Evolutionary conservation across 163 green algal species (phyloP), one percentile per base, ranked within the genome.

Genomic region (Scenedesmus sp.): DNA sequence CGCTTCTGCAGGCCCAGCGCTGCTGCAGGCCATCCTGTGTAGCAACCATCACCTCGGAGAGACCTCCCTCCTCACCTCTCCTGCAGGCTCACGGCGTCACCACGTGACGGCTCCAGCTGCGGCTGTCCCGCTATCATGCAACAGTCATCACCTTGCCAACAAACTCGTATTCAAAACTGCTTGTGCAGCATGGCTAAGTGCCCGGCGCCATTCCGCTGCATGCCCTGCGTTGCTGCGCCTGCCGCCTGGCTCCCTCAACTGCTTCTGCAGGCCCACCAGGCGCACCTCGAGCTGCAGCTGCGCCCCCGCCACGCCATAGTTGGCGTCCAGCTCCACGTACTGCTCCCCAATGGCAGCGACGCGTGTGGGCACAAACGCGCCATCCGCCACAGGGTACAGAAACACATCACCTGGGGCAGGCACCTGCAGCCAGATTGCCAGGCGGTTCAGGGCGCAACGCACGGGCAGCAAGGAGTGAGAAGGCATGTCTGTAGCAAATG

Each of bases 251-350:
- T 9, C 26, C 0, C 16, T 22, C 15, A 72, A n/a, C 30, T 87
- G 83, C 85, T 89, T 89, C 13, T 81, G 30, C 43, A 89, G 68
- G 10, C 44, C 30, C 73, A 91, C 76, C 7, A 91, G 35, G 40
- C n/a, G 40, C 76, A 86, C 86, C 40, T 91, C 76, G 10, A 91
- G 53, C 76, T 86, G 35, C 76, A 91, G 78, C 76, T 26, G 13
- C 10, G 51, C 33, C 0, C 53, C 73, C 18, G 53, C 65, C n/a
- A 85, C 61, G n/a, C 88, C 88, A 42, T 88, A 88, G 46, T 92
- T 92, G 18, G 88, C 88, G 43, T 92, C 88, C 40, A 91, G 51
- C 80, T 92, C 88, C 18, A 92, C 88, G 44, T 92, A 72, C 3
- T 43, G 0, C 43, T 70, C 30, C 24, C 88, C 88, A 18, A 92